phyloP scores from a whole-genome alignment of 208 protist genomes.

The Trypanosomatidae sp. region DNA sequence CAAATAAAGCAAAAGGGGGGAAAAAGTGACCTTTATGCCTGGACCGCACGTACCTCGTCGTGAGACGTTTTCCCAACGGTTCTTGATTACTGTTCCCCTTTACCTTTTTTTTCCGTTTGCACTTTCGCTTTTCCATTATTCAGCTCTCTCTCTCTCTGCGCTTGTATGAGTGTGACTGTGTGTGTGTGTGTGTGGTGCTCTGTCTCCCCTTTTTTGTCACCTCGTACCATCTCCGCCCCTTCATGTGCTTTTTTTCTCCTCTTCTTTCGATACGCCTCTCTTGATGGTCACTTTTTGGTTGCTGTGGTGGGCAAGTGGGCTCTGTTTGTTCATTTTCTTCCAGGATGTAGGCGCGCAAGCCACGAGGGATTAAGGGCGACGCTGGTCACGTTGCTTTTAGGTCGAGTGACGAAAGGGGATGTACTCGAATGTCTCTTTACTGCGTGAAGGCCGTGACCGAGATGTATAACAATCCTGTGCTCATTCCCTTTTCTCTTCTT shows the following conservation, averaged over 20 bases:
- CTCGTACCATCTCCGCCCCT: background rate
- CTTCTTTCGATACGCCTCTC: background rate
- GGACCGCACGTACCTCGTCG: background rate
- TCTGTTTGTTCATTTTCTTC: background rate
- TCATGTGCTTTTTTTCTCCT: background rate
- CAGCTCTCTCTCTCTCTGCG: background rate
- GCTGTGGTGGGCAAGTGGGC: background rate
- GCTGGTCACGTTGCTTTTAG: background rate
- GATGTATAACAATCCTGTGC: background rate
- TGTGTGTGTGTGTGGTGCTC: slow-evolving; percentile 1
- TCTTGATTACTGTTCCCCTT: slow-evolving; percentile 6
- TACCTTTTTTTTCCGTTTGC: slow-evolving; percentile 3
- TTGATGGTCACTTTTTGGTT: background rate
- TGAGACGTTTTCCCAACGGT: background rate
- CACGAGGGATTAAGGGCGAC: background rate
- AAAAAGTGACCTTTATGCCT: background rate
- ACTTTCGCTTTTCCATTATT: background rate
- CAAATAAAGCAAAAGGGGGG: background rate
- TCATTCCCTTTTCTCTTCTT: background rate
- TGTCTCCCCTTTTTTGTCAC: background rate
- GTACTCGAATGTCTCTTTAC: background rate
- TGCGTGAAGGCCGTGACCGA: background rate
- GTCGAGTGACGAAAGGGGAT: background rate
- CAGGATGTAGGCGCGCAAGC: background rate
- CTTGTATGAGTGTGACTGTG: background rate